Evolutionary conservation across 768 basidiomycete genomes (phyloP), one percentile per base, ranked within the genome.

Genomic region (Hebeloma cylindrosporum): DNA sequence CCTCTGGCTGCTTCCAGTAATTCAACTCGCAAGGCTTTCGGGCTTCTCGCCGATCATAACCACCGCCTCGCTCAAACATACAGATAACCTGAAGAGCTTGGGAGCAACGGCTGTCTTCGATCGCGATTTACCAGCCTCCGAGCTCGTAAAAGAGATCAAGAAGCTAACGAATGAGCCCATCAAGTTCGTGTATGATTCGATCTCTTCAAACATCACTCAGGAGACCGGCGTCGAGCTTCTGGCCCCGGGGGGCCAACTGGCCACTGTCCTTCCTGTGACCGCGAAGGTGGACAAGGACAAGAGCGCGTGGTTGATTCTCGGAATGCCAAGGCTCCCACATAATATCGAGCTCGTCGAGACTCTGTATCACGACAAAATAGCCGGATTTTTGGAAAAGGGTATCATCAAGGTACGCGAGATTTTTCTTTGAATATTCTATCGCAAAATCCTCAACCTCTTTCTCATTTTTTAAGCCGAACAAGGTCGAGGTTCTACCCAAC

Each of bases 41-140:
- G 72, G 69, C 1, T 73, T 72, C 54, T 59, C 64, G 8, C 70
- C 71, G 4, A 69, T 73, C 40, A 72, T 75, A 10, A 54, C 66
- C 17, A 73, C 63, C 1, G 62, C 73, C 0, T 69, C 67, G 13
- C 47, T 52, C 6, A 51, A 59, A 10, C 61, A 71, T 31, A 35
- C 60, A 28, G 44, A 54, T 0, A 40, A 47, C 9, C 64, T 74
- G 20, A 62, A 65, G 47, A 61, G 56, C 3, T 52, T 72, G 17
- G 71, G 74, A 6, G 73, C 67, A 3, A 71, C 74, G 1, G 47
- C 69, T 29, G 59, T 77, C 14, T 46, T 77, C 22, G 65, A 72
- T 44, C 51, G 64, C 3, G 48, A 50, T 21, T 42, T 59, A 3
- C 37, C 50, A 21, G 40, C 49, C 4, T 21, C 48, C 2, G 51